A percentile compares a stretch with the other conserved stretches of the same genome.
phyloP scores from a whole-genome alignment of 768 basidiomycete species.

The Boletus sp. region DNA sequence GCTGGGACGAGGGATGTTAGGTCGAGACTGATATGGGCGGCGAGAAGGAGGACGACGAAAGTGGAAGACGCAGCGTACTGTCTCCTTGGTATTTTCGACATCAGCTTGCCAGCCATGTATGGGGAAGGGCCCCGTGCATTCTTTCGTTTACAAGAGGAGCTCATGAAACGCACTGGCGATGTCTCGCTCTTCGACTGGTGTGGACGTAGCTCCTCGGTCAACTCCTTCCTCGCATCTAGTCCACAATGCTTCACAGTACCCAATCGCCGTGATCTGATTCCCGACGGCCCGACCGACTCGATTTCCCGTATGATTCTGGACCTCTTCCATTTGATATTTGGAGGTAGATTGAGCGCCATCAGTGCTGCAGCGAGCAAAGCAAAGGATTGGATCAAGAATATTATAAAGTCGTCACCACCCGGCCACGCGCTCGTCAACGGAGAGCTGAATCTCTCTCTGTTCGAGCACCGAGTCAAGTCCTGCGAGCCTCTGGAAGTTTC shows the following conservation, averaged over 20 bases:
- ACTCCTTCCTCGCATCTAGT: constrained; percentile 20
- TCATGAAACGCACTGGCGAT: constrained; percentile 27
- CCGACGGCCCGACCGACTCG: constrained; percentile 6
- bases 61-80: constrained; percentile 31
- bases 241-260: constrained; percentile 16
- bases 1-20: constrained; percentile 16
- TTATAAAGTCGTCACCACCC: constrained; percentile 9
- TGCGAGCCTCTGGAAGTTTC: constrained; percentile 4
- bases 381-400: not conserved
- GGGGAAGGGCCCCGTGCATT: constrained; percentile 30
- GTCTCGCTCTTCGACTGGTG: constrained; percentile 26
- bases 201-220: constrained; percentile 18
- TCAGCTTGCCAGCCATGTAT: constrained; percentile 25
- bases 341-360: constrained; percentile 6
- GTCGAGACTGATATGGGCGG: constrained; percentile 25
- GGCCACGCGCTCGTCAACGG: constrained; percentile 25
- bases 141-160: constrained; percentile 27
- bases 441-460: constrained; percentile 19
- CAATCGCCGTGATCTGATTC: not conserved
- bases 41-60: constrained; percentile 24
- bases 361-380: not conserved
- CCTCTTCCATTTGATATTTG: constrained; percentile 7
- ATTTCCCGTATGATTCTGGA: constrained; percentile 11
- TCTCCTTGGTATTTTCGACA: constrained; percentile 29
- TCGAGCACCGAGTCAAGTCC: constrained; percentile 17